Evolutionary conservation across 2,329 filamentous ascomycete genomes (phyloP).

Genomic region (Phyllosticta citriasiana): DNA sequence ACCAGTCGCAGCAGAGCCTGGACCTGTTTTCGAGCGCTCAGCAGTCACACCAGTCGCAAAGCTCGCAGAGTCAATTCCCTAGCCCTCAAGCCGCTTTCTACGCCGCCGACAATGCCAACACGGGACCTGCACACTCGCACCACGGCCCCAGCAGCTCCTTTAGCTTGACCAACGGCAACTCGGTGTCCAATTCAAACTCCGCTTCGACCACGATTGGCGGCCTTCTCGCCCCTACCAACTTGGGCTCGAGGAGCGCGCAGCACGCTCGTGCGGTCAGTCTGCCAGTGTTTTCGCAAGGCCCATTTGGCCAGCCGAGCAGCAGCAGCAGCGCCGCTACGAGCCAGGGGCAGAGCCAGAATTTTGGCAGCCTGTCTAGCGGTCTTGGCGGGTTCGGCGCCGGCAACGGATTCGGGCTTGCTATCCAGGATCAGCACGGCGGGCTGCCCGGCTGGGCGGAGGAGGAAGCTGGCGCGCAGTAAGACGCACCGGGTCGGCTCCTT

Average conservation of each 20-base stretch:
- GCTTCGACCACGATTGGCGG: conserved; percentile 64
- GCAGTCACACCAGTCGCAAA: conserved; percentile 23
- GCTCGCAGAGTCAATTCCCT: conserved; percentile 56
- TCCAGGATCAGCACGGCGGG: conserved; percentile 41
- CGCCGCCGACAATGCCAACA: conserved; percentile 43
- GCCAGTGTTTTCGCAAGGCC: conserved; percentile 58
- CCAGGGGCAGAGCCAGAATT: conserved; percentile 36
- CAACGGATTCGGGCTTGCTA: conserved; percentile 50
- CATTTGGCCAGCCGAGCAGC: conserved; percentile 36
- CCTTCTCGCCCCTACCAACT: conserved; percentile 61
- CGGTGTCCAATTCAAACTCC: conserved; percentile 26
- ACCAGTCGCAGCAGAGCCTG: conserved; percentile 33
- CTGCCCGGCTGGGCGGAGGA: conserved; percentile 56
- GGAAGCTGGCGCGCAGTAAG: conserved; percentile 47
- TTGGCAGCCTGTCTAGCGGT: conserved; percentile 49
- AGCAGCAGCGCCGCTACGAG: conserved; percentile 15
- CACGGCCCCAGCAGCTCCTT: conserved; percentile 43
- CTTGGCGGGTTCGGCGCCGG: conserved; percentile 46
- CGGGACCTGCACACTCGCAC: conserved; percentile 44
- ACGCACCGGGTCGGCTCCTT: background rate
- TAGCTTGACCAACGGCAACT: conserved; percentile 31
- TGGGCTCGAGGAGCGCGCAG: conserved; percentile 43
- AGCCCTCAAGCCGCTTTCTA: conserved; percentile 76
- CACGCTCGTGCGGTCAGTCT: conserved; percentile 82
- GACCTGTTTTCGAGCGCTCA: conserved; percentile 20